Evolutionary conservation across 805 yeast species (phyloP).

Genomic region (Helenozyma rhizophorensis): DNA sequence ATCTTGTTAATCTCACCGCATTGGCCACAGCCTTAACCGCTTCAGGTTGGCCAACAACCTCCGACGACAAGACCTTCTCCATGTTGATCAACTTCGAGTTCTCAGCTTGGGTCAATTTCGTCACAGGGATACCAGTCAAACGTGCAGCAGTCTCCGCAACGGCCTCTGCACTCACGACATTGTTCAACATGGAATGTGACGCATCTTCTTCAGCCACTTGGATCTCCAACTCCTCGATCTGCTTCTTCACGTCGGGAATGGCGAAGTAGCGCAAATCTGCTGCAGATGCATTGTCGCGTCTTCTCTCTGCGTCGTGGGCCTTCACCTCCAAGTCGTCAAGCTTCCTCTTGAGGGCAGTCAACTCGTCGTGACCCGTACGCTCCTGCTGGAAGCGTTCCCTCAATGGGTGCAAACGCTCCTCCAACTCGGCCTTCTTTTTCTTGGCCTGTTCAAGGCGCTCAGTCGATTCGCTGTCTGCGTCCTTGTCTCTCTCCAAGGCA

Average conservation of each 20-base stretch:
- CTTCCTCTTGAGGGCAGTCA: constrained; percentile 83
- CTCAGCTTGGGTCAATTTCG: constrained; percentile 92
- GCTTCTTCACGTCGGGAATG: constrained; percentile 82
- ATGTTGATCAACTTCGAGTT: constrained; percentile 88
- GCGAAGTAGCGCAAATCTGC: constrained; percentile 97
- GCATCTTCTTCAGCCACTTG: constrained; percentile 75
- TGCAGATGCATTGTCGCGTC: constrained; percentile 89
- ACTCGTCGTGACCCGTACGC: constrained; percentile 85
- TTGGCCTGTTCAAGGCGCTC: constrained; percentile 80
- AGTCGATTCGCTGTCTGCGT: constrained; percentile 74
- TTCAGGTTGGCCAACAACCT: constrained; percentile 92
- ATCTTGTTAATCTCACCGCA: constrained; percentile 87
- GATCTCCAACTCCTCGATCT: constrained; percentile 70
- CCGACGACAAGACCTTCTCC: constrained; percentile 79
- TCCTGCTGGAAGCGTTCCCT: constrained; percentile 83
- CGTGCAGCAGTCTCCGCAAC: constrained; percentile 97
- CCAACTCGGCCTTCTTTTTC: constrained; percentile 74
- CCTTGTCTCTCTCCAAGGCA: constrained; percentile 94
- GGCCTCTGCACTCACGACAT: constrained; percentile 83
- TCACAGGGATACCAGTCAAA: constrained; percentile 94
- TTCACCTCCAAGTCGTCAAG: constrained; percentile 89
- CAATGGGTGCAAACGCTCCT: constrained; percentile 80
- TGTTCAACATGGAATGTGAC: constrained; percentile 67
- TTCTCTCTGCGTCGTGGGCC: constrained; percentile 95
- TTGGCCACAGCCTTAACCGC: constrained; percentile 96